Percentiles rank a stretch among this genome's conserved stretches.
These are phyloP conservation scores for Salix dunnii DNA, from an alignment of 345 rosid species.

Conservation along the genomic window DNA sequence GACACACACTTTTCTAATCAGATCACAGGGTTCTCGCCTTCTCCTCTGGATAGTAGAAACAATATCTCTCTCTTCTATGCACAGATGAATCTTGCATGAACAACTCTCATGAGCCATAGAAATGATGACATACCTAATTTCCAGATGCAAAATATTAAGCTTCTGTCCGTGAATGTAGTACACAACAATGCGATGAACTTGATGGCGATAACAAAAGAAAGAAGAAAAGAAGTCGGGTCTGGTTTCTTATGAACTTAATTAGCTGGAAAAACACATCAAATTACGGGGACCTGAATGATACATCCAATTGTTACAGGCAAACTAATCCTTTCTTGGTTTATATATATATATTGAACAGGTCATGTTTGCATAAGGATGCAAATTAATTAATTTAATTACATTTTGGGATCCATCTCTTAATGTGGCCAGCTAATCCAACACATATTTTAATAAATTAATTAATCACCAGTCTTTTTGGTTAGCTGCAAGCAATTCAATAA, in stretches of 20 bases:
- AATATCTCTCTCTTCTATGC: not conserved
- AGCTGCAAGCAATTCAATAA: not conserved
- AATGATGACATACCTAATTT: not conserved
- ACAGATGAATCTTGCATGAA: conserved; percentile 9
- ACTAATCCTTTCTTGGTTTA: conserved; percentile 3
- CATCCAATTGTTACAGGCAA: conserved; percentile 18
- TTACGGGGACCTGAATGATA: conserved; percentile 8
- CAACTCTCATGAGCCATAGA: not conserved
- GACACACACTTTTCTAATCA: conserved; percentile 7
- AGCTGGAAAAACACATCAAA: conserved; percentile 17
- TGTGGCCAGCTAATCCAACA: conserved; percentile 28
- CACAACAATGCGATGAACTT: not conserved
- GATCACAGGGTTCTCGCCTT: conserved; percentile 15
- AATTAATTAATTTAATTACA: not conserved
- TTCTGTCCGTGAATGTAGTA: not conserved
- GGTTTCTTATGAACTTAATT: not conserved
- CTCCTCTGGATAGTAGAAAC: conserved; percentile 10
- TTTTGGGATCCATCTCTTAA: conserved; percentile 4
- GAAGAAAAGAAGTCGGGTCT: not conserved
- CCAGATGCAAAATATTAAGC: not conserved
- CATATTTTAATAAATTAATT: not conserved
- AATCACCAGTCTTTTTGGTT: not conserved
- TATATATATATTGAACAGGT: conserved; percentile 12
- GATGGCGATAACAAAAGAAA: not conserved
- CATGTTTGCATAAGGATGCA: not conserved